Percentiles rank a stretch among this genome's conserved stretches.
Evolutionary conservation across 305 asterid genomes (phyloP).

Genomic region (Fraxinus sp.): DNA sequence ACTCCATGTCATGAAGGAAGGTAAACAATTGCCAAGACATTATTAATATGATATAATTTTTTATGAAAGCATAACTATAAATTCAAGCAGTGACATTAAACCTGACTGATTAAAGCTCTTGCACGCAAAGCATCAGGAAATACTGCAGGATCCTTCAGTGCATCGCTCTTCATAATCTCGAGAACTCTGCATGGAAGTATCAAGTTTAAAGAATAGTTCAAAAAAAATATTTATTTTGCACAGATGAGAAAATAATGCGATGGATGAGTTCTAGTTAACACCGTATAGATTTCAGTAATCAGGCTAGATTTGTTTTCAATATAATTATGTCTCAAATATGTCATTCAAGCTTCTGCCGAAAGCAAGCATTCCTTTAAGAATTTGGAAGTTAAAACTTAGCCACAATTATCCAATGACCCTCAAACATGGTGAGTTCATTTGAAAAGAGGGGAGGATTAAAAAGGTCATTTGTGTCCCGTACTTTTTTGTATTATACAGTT

Average conservation of each 20-base stretch:
- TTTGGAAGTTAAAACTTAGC: neutral
- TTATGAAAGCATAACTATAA: constrained; percentile 1
- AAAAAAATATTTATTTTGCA: neutral
- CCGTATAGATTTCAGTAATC: neutral
- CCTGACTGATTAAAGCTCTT: constrained; percentile 74
- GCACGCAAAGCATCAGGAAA: constrained; percentile 77
- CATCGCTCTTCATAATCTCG: constrained; percentile 85
- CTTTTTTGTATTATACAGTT: neutral
- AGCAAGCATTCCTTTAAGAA: constrained; percentile 8
- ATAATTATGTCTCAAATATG: neutral
- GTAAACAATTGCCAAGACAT: neutral
- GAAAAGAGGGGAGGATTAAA: neutral
- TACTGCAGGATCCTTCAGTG: constrained; percentile 70
- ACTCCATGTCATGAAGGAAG: constrained; percentile 14
- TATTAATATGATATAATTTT: neutral
- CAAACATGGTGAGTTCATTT: neutral
- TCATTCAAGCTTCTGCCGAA: constrained; percentile 10
- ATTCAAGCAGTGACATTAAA: constrained; percentile 27
- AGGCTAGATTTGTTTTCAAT: neutral
- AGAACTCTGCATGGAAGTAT: constrained; percentile 65
- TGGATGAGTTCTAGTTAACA: neutral
- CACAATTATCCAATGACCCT: neutral
- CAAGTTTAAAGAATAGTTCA: neutral
- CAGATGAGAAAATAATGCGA: neutral
- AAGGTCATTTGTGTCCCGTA: neutral